Conservation (phyloP, 805 yeast species). For the Hanseniaspora meyeri region DNA sequence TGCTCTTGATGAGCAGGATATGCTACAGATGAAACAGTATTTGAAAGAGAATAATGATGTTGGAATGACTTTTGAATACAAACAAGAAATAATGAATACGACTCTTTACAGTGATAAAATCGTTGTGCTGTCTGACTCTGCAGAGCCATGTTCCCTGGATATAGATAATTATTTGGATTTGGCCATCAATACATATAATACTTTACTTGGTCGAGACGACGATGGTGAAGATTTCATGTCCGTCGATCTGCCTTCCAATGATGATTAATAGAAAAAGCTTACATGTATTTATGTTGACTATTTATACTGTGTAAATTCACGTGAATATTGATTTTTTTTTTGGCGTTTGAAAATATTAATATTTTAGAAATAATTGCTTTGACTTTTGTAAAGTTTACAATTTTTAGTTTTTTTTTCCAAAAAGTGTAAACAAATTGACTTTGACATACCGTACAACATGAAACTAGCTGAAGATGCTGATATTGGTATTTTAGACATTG, state of each 20-base stretch:
- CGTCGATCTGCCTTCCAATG: conserved; percentile 4
- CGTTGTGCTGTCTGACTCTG: background rate
- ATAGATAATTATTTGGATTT: background rate
- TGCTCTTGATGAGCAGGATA: background rate
- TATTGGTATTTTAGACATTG: conserved; percentile 10
- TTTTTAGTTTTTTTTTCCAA: no score
- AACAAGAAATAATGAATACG: background rate
- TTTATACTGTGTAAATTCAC: background rate
- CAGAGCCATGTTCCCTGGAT: conserved; percentile 5
- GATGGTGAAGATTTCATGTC: conserved; percentile 1
- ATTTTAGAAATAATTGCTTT: background rate
- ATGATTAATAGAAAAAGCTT: background rate
- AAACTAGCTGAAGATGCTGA: background rate
- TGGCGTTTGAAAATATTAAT: background rate
- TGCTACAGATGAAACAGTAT: background rate
- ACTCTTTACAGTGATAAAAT: background rate
- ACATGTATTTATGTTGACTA: background rate
- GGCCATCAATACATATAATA: background rate
- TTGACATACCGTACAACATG: background rate
- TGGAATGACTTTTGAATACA: background rate
- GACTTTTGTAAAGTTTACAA: background rate
- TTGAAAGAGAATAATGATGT: background rate
- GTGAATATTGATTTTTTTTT: background rate
- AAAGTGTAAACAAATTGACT: background rate
- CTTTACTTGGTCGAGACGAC: background rate